Base-by-base conservation (phyloP, 331 rosid genomes). In the Rhamnella rubrinervis region DNA sequence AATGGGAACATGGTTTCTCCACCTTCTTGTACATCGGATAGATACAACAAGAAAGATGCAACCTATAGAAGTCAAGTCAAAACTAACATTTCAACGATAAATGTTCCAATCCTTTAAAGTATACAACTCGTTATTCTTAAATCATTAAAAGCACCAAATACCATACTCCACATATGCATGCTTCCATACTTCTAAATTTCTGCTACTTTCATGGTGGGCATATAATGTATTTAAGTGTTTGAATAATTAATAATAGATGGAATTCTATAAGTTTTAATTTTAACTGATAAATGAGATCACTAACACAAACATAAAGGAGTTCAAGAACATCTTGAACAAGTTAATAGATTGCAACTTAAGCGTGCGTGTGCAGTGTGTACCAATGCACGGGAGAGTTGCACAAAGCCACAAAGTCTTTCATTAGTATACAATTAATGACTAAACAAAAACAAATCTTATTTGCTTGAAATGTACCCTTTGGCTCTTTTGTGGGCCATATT, bases 1-100 rank as follows among this genome's bases (percentile, higher is more conserved):
- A 73, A 89, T 0, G 97, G 97, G 77, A 95, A 95, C 88, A 85
- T 68, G 69, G 97, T 89, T 78, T 91, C 93, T 55, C 99, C 99
- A 3, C 99, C 99, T 75, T 87, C 89, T 65, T 75, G 52, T 82
- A 95, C 99, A 72, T 87, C 91, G 26, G 85, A 81, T 70, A 95
- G 85, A 83, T 91, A 95, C 79, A 95, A 67, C 81, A 95, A 81
- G 84, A 91, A 95, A 7, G 96, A 78, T 71, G 96, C 97, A 68
- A 85, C 59, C 99, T 95, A 84, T 78, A 74, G 31, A 38, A 62
- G 70, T 57, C 55, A 44, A 75, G 71, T 60, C 65, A 44, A 41
- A 72, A 75, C 50, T 6, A 15, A 57, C n/a, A 31, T 66, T 28
- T 66, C 25, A 17, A 55, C 7, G 49, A 44, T 44, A 41, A 41